Percentiles rank a stretch among this genome's conserved stretches.
Evolutionary conservation across 1,284 basidiomycete species (phyloP).

Genomic region (Papiliotrema nemorosa): DNA sequence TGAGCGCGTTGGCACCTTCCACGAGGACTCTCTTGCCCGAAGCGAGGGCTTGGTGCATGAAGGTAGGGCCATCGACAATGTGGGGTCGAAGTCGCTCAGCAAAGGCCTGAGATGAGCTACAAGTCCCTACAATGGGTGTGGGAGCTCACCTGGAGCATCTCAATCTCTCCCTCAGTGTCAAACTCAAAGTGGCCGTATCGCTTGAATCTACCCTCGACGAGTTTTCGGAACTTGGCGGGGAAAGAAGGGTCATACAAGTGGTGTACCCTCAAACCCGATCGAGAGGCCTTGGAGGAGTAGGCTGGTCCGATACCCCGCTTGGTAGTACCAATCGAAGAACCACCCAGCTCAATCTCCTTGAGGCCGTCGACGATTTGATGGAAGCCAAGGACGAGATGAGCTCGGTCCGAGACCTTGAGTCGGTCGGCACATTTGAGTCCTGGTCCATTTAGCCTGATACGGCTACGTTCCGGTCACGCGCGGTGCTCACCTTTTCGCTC

Average conservation of each 20-base stretch:
- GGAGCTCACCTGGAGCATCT: slow-evolving; percentile 71
- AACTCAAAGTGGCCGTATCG: slow-evolving; percentile 98
- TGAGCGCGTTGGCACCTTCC: slow-evolving; percentile 95
- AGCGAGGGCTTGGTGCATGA: slow-evolving; percentile 74
- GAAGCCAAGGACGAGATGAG: slow-evolving; percentile 97
- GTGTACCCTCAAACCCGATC: slow-evolving; percentile 92
- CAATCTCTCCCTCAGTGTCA: slow-evolving; percentile 94
- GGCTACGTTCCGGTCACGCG: neutral
- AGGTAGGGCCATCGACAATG: slow-evolving; percentile 77
- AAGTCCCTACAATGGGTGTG: neutral
- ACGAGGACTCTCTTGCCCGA: slow-evolving; percentile 79
- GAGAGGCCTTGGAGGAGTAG: slow-evolving; percentile 95
- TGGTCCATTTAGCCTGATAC: slow-evolving; percentile 42
- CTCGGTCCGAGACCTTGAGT: slow-evolving; percentile 90
- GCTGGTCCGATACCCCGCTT: slow-evolving; percentile 98
- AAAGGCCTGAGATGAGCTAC: slow-evolving; percentile 57
- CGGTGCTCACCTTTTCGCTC: slow-evolving; percentile 76
- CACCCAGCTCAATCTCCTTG: slow-evolving; percentile 96
- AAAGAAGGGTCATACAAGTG: slow-evolving; percentile 92
- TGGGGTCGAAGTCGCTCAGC: slow-evolving; percentile 83
- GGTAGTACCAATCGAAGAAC: slow-evolving; percentile 91
- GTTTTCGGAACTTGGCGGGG: slow-evolving; percentile 85
- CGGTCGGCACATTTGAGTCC: slow-evolving; percentile 82
- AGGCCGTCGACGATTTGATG: slow-evolving; percentile 99
- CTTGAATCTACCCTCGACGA: slow-evolving; percentile 97